Percentiles rank a stretch among this genome's conserved stretches.
Conservation (phyloP, 306 rosid genomes). For the Pterocarpus macrocarpus region DNA sequence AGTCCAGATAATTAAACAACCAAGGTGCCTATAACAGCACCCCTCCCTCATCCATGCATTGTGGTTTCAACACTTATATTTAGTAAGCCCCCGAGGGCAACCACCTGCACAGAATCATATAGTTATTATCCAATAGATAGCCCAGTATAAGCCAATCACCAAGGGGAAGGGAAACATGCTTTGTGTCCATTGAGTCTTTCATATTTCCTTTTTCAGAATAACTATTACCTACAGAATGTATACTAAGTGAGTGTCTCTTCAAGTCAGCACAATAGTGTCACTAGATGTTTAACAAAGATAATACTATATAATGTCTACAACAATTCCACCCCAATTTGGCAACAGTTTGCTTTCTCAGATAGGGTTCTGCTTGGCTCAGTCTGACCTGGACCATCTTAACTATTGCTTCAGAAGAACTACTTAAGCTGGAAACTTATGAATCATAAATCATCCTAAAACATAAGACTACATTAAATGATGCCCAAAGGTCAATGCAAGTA, state of each 20-base stretch:
- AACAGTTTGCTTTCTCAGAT: slow-evolving; percentile 20
- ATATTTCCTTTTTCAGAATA: slow-evolving; percentile 12
- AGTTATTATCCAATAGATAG: slow-evolving; percentile 5
- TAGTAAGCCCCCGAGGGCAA: neutral
- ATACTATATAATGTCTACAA: neutral
- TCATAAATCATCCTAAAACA: slow-evolving; percentile 23
- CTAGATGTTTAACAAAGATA: slow-evolving; percentile 6
- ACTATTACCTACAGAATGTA: neutral
- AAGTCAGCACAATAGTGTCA: slow-evolving; percentile 15
- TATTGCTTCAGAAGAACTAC: slow-evolving; percentile 25
- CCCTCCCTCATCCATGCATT: slow-evolving; percentile 12
- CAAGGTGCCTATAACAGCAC: neutral
- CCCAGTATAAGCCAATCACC: neutral
- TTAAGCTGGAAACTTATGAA: slow-evolving; percentile 37
- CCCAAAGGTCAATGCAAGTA: slow-evolving; percentile 27
- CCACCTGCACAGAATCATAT: slow-evolving; percentile 15
- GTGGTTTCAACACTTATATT: slow-evolving; percentile 5
- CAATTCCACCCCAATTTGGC: slow-evolving; percentile 30
- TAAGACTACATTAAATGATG: neutral
- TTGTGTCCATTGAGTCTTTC: slow-evolving; percentile 16
- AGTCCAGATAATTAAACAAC: slow-evolving; percentile 5
- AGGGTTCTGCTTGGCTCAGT: slow-evolving; percentile 12
- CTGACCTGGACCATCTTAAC: slow-evolving; percentile 25
- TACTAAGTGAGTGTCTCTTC: neutral
- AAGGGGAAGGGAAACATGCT: slow-evolving; percentile 14